A percentile compares a stretch with the other conserved stretches of the same genome.
phyloP scores from a whole-genome alignment of 2,329 filamentous ascomycete genomes.

The Biscogniauxia marginata region DNA sequence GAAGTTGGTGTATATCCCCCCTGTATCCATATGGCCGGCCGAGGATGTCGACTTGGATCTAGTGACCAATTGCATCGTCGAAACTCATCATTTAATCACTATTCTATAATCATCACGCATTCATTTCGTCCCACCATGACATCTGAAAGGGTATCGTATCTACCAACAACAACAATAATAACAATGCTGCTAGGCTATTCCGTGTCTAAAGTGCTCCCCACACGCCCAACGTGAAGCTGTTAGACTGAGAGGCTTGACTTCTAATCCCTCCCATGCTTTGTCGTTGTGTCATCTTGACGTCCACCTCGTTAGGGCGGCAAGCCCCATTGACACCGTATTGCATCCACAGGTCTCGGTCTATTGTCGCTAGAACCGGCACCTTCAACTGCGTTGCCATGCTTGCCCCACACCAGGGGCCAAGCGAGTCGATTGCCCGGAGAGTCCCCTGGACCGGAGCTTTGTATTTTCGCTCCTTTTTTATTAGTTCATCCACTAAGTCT shows the following conservation, averaged over 20 bases:
- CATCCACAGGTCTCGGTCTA: constrained; percentile 71
- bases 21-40: too few species aligned
- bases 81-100: background rate
- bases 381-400: constrained; percentile 69
- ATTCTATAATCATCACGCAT: background rate
- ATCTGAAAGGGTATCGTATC: background rate
- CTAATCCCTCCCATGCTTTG: constrained; percentile 61
- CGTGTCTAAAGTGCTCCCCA: constrained; percentile 53
- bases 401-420: constrained; percentile 74
- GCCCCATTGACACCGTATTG: constrained; percentile 65
- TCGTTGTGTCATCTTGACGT: constrained; percentile 53
- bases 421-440: constrained; percentile 64
- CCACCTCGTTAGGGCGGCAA: constrained; percentile 57
- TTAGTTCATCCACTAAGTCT: constrained; percentile 59
- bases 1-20: too few species aligned
- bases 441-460: constrained; percentile 50
- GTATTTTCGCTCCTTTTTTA: constrained; percentile 46
- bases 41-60: too few species aligned
- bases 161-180: background rate
- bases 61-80: too few species aligned
- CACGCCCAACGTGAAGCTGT: constrained; percentile 60
- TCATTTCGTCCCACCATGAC: background rate
- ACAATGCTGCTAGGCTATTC: too few species aligned
- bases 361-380: constrained; percentile 64
- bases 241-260: constrained; percentile 38